Base-by-base conservation (phyloP, 768 basidiomycete species). In the Lactifluus echinatus region DNA sequence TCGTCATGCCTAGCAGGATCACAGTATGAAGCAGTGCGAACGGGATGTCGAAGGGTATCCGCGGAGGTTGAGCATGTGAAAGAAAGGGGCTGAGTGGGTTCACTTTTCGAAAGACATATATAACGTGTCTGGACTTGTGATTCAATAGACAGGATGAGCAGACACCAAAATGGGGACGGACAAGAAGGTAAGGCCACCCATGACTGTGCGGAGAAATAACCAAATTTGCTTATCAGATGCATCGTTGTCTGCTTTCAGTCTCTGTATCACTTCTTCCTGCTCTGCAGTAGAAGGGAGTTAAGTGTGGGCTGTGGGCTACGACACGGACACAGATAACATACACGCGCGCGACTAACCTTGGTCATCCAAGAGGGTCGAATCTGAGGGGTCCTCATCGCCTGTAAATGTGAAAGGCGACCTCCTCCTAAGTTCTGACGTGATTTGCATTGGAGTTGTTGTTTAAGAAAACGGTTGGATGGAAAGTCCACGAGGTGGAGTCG, bases 221-320 rank as follows among this genome's bases (percentile, higher is more conserved):
- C 74, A 66, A 37, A 77, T 76, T 44, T 70, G 73, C 55, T 66
- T 62, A 66, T 77, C 79, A 1, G 75, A 75, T 8, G 65, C 65
- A 0, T 71, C 68, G 54, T 79, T 79, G 44, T 74, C 69, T n/a
- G 63, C 64, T 46, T 75, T 77, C 37, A 87, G 68, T 4, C 54
- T 62, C n/a, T 76, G 69, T 47, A 87, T 75, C 12, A 84, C 39
- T 44, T 78, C 76, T 45, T 83, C 79, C 66, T 87, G 85, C 65
- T 87, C 85, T 86, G 49, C n/a, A n/a, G n/a, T n/a, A n/a, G n/a
- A n/a, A n/a, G n/a, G n/a, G n/a, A n/a, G n/a, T n/a, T n/a, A n/a
- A n/a, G n/a, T n/a, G n/a, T n/a, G n/a, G n/a, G n/a, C n/a, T n/a
- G n/a, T n/a, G n/a, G n/a, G n/a, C n/a, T n/a, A n/a, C n/a, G n/a